These are phyloP conservation scores for Nemania sp. DNA, from an alignment of 2,329 filamentous ascomycete species.

Conservation along the genomic window DNA sequence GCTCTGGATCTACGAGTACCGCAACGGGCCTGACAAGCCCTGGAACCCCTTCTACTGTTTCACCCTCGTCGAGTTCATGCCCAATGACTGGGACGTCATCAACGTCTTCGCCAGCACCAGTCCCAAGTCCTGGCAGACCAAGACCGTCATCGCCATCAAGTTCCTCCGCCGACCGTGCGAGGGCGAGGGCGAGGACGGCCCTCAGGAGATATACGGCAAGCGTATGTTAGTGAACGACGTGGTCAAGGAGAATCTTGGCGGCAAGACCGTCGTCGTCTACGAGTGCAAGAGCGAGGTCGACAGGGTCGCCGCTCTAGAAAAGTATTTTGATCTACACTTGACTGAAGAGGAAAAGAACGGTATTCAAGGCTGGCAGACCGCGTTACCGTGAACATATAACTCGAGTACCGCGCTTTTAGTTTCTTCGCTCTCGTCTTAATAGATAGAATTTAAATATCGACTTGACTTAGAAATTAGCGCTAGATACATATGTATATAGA, in stretches of 20 bases:
- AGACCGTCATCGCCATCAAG: slow-evolving; percentile 63
- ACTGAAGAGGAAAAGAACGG: slow-evolving; percentile 49
- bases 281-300: slow-evolving; percentile 60
- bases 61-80: slow-evolving; percentile 72
- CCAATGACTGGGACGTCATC: slow-evolving; percentile 70
- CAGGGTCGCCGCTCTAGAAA: slow-evolving; percentile 38
- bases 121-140: slow-evolving; percentile 65
- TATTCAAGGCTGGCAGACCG: slow-evolving; percentile 62
- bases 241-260: slow-evolving; percentile 66
- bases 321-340: slow-evolving; percentile 37
- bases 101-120: slow-evolving; percentile 67
- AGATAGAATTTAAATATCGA: neutral
- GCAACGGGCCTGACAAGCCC: slow-evolving; percentile 58
- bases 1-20: slow-evolving; percentile 74
- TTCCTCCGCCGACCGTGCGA: slow-evolving; percentile 56
- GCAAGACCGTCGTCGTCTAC: slow-evolving; percentile 61
- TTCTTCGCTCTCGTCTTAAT: neutral
- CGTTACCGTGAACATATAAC: slow-evolving; percentile 43
- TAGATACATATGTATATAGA: neutral
- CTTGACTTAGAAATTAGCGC: neutral
- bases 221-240: slow-evolving; percentile 63
- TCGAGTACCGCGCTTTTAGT: neutral
- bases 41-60: slow-evolving; percentile 76
- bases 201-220: slow-evolving; percentile 63
- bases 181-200: slow-evolving; percentile 54